phyloP scores from a whole-genome alignment of 2,329 filamentous ascomycete genomes.

The Fonsecaea pedrosoi region DNA sequence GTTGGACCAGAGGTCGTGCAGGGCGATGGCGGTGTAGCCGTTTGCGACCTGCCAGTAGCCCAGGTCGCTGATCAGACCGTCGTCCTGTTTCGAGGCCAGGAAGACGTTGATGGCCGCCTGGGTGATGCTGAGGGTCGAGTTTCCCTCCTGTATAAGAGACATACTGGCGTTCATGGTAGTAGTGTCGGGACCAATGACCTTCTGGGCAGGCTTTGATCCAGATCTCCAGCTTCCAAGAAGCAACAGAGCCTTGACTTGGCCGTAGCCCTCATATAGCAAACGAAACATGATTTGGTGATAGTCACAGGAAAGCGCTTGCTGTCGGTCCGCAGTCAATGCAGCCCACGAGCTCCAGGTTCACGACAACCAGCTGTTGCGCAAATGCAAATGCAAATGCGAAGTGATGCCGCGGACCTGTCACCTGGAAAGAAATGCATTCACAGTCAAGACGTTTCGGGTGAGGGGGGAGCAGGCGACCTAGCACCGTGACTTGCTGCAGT shows the following conservation, averaged over 20 bases:
- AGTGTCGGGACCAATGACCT: neutral
- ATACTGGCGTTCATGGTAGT: neutral
- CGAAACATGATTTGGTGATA: neutral
- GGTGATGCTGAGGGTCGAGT: conserved; percentile 21
- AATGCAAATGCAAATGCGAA: neutral
- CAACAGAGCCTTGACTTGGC: neutral
- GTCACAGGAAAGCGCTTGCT: neutral
- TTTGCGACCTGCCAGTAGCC: conserved; percentile 37
- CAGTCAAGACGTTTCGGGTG: neutral
- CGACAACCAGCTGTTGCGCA: neutral
- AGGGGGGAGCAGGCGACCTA: neutral
- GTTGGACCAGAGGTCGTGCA: conserved; percentile 35
- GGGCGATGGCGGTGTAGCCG: conserved; percentile 34
- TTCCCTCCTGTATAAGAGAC: conserved; percentile 9
- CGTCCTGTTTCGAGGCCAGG: conserved; percentile 26
- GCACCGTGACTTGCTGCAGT: neutral
- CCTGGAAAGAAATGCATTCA: neutral
- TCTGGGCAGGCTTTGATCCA: neutral
- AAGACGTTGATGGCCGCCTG: conserved; percentile 33
- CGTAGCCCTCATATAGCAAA: conserved; percentile 7
- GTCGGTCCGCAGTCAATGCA: neutral
- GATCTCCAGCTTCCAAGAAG: neutral
- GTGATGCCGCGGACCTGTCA: neutral
- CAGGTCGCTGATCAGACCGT: conserved; percentile 32
- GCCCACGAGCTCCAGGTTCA: neutral